A percentile compares a stretch with the other conserved stretches of the same genome.
phyloP scores from a whole-genome alignment of 129 eudicot species.

The Saposhnikovia divaricata region DNA sequence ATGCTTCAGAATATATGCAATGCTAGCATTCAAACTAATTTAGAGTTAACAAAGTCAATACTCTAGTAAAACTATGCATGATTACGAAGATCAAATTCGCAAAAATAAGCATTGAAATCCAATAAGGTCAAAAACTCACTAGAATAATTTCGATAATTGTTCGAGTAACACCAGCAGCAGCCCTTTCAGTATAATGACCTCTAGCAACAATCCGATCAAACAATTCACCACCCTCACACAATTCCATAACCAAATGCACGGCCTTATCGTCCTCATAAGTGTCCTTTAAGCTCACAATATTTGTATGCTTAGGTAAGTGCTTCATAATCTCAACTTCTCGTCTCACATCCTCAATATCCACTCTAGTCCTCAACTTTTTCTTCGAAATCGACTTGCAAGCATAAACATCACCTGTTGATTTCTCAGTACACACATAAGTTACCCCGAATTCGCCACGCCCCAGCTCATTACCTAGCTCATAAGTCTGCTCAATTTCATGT shows the following conservation, averaged over 20 bases:
- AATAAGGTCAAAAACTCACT: constrained; percentile 35
- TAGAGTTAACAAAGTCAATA: not conserved
- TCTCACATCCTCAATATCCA: constrained; percentile 84
- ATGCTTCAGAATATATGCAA: not conserved
- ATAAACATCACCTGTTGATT: constrained; percentile 38
- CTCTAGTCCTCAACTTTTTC: constrained; percentile 69
- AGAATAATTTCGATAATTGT: constrained; percentile 81
- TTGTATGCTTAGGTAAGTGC: constrained; percentile 63
- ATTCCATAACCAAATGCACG: constrained; percentile 83
- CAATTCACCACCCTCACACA: constrained; percentile 85
- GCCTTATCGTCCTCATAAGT: constrained; percentile 81
- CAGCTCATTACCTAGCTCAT: constrained; percentile 68
- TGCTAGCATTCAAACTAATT: not conserved
- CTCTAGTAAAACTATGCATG: not conserved
- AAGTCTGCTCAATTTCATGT: constrained; percentile 42
- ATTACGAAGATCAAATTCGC: not conserved
- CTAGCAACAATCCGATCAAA: constrained; percentile 87
- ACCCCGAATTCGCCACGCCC: constrained; percentile 86
- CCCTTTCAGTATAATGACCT: constrained; percentile 86
- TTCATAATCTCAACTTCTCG: constrained; percentile 87
- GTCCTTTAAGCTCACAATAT: constrained; percentile 71
- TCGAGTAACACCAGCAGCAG: constrained; percentile 67
- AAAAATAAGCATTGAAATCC: not conserved
- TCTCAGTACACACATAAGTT: constrained; percentile 73
- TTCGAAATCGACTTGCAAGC: constrained; percentile 86